Base-by-base conservation (phyloP, 257 asterid genomes). In the Solanum lycopersicoides region DNA sequence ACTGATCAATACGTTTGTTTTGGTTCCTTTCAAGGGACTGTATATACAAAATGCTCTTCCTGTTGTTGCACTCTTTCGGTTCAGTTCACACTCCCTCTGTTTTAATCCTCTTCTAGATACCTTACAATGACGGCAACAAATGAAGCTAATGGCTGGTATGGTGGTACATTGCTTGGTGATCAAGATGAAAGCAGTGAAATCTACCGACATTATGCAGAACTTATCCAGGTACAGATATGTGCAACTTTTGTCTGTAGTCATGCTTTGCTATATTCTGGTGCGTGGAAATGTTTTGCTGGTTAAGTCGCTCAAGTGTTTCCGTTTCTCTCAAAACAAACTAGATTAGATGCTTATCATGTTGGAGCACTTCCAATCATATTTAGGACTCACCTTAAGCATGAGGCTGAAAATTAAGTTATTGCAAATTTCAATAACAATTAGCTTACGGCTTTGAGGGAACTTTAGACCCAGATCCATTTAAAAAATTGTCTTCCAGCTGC, bases 141-240 rank as follows among this genome's bases (percentile, higher is more conserved):
- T 32, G 98, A 96, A 92, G 89, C 97, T 65, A 95, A 94, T 90
- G 99, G 99, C 86, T 97, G 99, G 99, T 97, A 93, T 86, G 99
- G 99, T 5, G 99, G 99, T 73, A 92, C 97, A 11, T 89, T 97
- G 89, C 93, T 97, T 83, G 99, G 98, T 25, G 99, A 95, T 91
- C 98, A 92, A 92, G 98, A 96, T 71, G 99, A 96, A 88, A 92
- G 45, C 93, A 95, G 98, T 68, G 95, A 91, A 85, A 93, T 95
- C 89, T 97, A 92, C 91, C 95, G 88, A 89, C 99, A 96, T 89
- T 97, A 97, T 90, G 98, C 99, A 47, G 94, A 93, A 92, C 98
- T 97, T 85, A 93, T 94, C 90, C 98, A 97, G 97, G 99, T 97
- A 90, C 41, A 37, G 39, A 79, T 63, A 20, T 53, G 37, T 72